phyloP scores from a whole-genome alignment of 371 early-diverging fungal genomes.

The Mortierella sp. region DNA sequence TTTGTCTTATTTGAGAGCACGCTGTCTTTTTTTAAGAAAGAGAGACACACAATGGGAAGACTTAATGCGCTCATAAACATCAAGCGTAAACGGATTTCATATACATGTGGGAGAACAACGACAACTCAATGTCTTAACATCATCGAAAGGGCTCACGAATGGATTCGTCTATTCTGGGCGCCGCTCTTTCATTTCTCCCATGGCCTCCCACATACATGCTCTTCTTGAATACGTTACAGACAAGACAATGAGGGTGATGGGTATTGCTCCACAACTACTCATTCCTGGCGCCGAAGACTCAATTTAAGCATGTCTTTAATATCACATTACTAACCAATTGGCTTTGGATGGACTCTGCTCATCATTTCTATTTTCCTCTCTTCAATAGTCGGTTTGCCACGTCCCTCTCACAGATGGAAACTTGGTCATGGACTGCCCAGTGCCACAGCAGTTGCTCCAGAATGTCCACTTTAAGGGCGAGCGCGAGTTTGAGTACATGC shows the following conservation, averaged over 20 bases:
- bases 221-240: neutral
- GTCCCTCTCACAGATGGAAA: slow-evolving; percentile 79
- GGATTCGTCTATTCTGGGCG: slow-evolving; percentile 9
- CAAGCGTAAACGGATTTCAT: neutral
- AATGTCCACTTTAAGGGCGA: slow-evolving; percentile 63
- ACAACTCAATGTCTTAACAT: neutral
- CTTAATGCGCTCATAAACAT: neutral
- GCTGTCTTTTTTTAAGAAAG: neutral
- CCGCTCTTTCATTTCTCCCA: slow-evolving; percentile 3
- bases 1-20: slow-evolving; percentile 1
- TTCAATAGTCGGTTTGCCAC: slow-evolving; percentile 46
- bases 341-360: slow-evolving; percentile 10
- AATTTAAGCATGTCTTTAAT: neutral
- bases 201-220: neutral
- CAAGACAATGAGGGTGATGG: neutral
- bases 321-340: neutral
- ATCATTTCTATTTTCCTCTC: neutral
- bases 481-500: slow-evolving; percentile 82
- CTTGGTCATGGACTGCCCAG: slow-evolving; percentile 78
- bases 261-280: neutral
- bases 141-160: neutral
- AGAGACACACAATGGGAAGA: neutral
- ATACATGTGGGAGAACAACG: neutral
- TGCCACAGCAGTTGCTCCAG: slow-evolving; percentile 70
- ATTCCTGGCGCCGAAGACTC: too few species aligned